Evolutionary conservation across 257 asterid genomes (phyloP), one percentile per base, ranked within the genome.

Genomic region (Nicotiana otophora): DNA sequence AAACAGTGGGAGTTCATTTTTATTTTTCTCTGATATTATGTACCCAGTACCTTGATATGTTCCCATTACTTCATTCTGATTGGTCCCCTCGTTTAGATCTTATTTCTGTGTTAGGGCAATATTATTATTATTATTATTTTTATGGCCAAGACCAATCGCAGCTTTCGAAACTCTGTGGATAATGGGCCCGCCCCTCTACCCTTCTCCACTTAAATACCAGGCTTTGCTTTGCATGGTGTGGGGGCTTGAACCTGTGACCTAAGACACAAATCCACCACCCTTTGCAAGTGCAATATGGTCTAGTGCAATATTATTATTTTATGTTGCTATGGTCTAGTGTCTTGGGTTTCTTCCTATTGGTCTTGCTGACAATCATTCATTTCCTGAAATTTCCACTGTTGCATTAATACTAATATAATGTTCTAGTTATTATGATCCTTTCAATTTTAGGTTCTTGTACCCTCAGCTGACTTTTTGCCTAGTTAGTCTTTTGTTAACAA

Each of bases 291-390:
- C n/a, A n/a, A n/a, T n/a, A n/a, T n/a, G n/a, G n/a, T n/a, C n/a
- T n/a, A n/a, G n/a, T n/a, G 30, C 80, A 75, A 26, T 53, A 9
- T 51, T 75, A 51, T 48, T 48, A 74, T 74, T 26, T 75, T n/a
- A 75, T 75, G 42, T 74, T 74, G 63, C 28, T 51, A 51, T 51
- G 46, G 79, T 51, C 7, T 51, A 74, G 48, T 23, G 80, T 4
- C 42, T 74, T 51, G 28, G 63, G 46, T 48, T 48, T 75, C 63
- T 75, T 75, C 80, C 17, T 75, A 75, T 75, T 74, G 28, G 62
- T 48, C 42, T 74, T 48, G 80, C 16, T 8, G 64, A 51, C 26
- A 75, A 75, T 51, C 19, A 10, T 26, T 23, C 16, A 42, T 48
- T 48, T 26, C 53, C 63, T 75, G 62, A 75, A 51, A 75, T 61